Evolutionary conservation across 148 eudicot species (phyloP).

Genomic region (Persicaria tinctoria): DNA sequence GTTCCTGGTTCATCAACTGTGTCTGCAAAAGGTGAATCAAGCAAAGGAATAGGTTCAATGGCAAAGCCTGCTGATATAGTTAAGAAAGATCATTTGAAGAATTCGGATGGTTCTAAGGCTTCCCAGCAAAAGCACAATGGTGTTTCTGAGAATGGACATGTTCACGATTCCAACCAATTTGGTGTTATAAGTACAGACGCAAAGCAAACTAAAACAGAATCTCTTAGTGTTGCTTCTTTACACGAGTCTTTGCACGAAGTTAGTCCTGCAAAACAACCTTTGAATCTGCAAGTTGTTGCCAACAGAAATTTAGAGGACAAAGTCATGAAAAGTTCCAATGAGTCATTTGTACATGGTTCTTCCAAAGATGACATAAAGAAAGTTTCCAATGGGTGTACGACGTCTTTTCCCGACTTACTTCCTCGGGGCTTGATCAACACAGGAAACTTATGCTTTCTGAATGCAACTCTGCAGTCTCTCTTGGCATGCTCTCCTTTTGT

Average conservation of each 20-base stretch:
- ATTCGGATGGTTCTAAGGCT: constrained; percentile 14
- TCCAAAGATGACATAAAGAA: constrained; percentile 21
- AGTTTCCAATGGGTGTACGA: constrained; percentile 36
- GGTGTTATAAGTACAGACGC: constrained; percentile 28
- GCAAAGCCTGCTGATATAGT: constrained; percentile 20
- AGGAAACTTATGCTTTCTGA: constrained; percentile 88
- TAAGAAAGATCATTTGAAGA: constrained; percentile 19
- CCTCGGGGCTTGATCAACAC: constrained; percentile 88
- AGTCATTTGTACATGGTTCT: constrained; percentile 17
- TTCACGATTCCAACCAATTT: constrained; percentile 17
- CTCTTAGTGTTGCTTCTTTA: constrained; percentile 25
- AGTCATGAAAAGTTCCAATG: constrained; percentile 25
- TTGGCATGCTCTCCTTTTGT: constrained; percentile 91
- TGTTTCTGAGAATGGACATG: constrained; percentile 36
- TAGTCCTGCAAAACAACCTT: constrained; percentile 15
- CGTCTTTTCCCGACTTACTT: constrained; percentile 33
- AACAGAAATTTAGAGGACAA: constrained; percentile 18
- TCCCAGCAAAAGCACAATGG: constrained; percentile 19
- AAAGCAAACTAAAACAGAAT: constrained; percentile 23
- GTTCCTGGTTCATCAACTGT: constrained; percentile 34
- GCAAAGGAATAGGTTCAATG: constrained; percentile 24
- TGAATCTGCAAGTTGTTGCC: constrained; percentile 14
- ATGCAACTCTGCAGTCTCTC: constrained; percentile 91
- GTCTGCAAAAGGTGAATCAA: constrained; percentile 25
- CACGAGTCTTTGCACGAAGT: constrained; percentile 21